Base-by-base conservation (phyloP, 2,329 filamentous ascomycete species). In the Fusarium sp. region DNA sequence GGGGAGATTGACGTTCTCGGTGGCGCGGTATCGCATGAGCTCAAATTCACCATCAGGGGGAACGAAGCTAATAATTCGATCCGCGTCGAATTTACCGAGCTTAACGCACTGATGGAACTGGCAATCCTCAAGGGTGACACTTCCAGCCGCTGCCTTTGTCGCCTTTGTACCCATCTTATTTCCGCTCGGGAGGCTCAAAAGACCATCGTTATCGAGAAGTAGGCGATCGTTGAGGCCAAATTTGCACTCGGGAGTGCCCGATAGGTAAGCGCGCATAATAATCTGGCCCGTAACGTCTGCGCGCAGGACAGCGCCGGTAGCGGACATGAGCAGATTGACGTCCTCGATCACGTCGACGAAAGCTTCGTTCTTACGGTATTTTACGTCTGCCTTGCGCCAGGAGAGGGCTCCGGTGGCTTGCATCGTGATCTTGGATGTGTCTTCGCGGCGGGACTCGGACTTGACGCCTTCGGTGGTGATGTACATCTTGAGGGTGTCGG, bases 311-410 rank as follows among this genome's bases (percentile, higher is more conserved):
- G 94, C 95, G 29, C 96, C 96, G 0, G 94, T 96, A 8, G 96
- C 96, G n/a, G 95, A 98, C 92, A 99, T 98, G 77, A 99, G 91
- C 62, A 99, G 88, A 81, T 99, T 99, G 76, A 99, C 95, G 77
- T 99, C 96, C 81, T 99, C 96, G 76, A 99, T 99, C 20, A 99
- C 96, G 80, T 99, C 96, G 73, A 99, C 96, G 77, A 99, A 99
- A 31, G 96, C 96, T 81, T 99, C 96, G 83, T 99, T 99, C 84
- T 99, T 99, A 80, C 96, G 92, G 83, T 99, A 99, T 79, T 97
- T 97, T 81, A 99, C 96, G 80, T 98, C 95, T 63, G 95, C 93
- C 77, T 97, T 93, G 74, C 97, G 90, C 96, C 97, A 99, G 46
- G 96, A 98, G 41, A 98, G 87, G 8, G 96, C 96, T 39, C 97